Evolutionary conservation across 2,329 filamentous ascomycete species (phyloP).

Genomic region (Sarocladiaceae sp.): DNA sequence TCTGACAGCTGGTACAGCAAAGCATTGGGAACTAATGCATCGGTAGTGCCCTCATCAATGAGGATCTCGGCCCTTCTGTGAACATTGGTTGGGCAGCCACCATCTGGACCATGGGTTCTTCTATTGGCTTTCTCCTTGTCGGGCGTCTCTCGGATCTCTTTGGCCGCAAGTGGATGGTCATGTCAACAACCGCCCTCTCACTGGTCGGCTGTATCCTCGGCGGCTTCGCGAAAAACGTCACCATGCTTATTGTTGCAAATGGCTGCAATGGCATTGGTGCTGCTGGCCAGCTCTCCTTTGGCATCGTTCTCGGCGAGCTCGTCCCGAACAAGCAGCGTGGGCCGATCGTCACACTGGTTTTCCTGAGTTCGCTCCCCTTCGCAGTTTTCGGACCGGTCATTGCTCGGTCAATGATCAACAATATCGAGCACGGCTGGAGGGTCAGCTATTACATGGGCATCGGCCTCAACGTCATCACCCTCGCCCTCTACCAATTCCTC

Average conservation of each 20-base stretch:
- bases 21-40: neutral
- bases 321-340: slow-evolving; percentile 36
- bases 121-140: slow-evolving; percentile 32
- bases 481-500: slow-evolving; percentile 34
- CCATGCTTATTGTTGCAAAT: slow-evolving; percentile 30
- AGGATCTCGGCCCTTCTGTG: slow-evolving; percentile 23
- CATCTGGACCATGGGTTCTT: slow-evolving; percentile 31
- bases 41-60: slow-evolving; percentile 22
- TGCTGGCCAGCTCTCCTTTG: slow-evolving; percentile 34
- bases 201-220: slow-evolving; percentile 33
- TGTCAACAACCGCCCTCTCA: slow-evolving; percentile 24
- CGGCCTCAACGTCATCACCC: slow-evolving; percentile 32
- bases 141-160: slow-evolving; percentile 37
- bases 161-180: slow-evolving; percentile 34
- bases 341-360: slow-evolving; percentile 28
- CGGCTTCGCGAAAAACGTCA: slow-evolving; percentile 25
- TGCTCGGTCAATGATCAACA: slow-evolving; percentile 34
- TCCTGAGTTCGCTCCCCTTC: slow-evolving; percentile 32
- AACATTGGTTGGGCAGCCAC: slow-evolving; percentile 27
- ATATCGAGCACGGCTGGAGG: slow-evolving; percentile 38
- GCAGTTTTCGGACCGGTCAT: slow-evolving; percentile 40
- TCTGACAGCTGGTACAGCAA: neutral
- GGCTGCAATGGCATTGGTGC: slow-evolving; percentile 31
- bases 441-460: slow-evolving; percentile 44
- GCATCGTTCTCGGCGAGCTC: slow-evolving; percentile 34